Conservation (phyloP, 805 yeast genomes). For the Pichia californica region DNA sequence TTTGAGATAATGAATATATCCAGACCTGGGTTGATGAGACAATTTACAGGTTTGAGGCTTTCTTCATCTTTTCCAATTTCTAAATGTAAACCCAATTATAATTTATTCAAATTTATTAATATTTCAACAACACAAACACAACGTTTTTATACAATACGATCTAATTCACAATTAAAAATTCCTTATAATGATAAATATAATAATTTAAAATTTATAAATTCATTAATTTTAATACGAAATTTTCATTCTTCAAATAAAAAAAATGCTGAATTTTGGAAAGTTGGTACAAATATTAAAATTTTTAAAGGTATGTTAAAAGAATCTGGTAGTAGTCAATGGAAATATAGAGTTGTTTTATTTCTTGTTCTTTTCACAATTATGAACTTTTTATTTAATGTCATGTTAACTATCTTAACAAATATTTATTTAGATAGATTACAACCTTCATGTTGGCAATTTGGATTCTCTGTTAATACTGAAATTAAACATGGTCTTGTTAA, state of each 20-base stretch:
- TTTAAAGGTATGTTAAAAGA: conserved; percentile 23
- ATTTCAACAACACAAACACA: no score
- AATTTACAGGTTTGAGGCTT: no score
- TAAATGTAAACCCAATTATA: no score
- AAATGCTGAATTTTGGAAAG: conserved; percentile 29
- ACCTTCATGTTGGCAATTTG: conserved; percentile 23
- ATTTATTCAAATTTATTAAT: no score
- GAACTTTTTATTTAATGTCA: conserved; percentile 29
- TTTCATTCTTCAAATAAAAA: conserved; percentile 3
- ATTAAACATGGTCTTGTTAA: conserved; percentile 33
- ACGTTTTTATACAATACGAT: no score
- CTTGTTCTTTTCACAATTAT: conserved; percentile 37
- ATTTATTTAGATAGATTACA: conserved; percentile 26
- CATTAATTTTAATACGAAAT: background rate
- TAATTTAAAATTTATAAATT: no score
- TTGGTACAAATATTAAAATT: conserved; percentile 24
- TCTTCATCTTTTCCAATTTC: no score
- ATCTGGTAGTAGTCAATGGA: conserved; percentile 36
- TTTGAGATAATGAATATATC: no score
- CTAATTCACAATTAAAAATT: no score
- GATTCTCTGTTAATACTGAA: conserved; percentile 24
- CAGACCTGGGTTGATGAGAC: no score
- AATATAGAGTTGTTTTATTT: conserved; percentile 38
- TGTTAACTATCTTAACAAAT: conserved; percentile 29
- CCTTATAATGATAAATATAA: no score